Percentiles rank a stretch among this genome's conserved stretches.
Conservation (phyloP, 2,329 filamentous ascomycete species). For the Penicillium sp. region DNA sequence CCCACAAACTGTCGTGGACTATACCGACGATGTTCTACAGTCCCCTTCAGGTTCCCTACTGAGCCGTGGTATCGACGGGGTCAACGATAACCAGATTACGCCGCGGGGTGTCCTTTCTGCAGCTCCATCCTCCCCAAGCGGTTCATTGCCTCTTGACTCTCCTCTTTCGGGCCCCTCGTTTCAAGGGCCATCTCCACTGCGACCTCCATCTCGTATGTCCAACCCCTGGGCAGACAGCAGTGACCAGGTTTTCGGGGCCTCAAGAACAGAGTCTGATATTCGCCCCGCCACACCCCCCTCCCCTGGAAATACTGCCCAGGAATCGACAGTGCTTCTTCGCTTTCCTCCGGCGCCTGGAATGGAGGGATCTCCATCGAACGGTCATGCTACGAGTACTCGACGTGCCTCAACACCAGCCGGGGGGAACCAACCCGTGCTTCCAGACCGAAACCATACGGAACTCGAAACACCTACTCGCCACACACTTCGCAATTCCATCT, state of each 20-base stretch:
- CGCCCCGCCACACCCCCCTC: conserved; percentile 34
- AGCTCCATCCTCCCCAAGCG: conserved; percentile 35
- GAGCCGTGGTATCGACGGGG: conserved; percentile 35
- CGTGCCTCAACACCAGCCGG: conserved; percentile 25
- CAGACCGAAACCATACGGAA: conserved; percentile 30
- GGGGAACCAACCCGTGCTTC: conserved; percentile 20
- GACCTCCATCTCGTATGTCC: conserved; percentile 39
- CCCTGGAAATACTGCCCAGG: conserved; percentile 18
- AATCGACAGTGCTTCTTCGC: conserved; percentile 41
- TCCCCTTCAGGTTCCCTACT: conserved; percentile 40
- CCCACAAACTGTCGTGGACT: conserved; percentile 15
- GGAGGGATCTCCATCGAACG: conserved; percentile 25
- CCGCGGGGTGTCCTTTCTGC: conserved; percentile 39
- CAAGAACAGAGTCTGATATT: conserved; percentile 29
- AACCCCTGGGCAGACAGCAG: conserved; percentile 45
- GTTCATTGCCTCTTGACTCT: conserved; percentile 38
- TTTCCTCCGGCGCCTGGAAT: conserved; percentile 46
- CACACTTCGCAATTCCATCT: conserved; percentile 52
- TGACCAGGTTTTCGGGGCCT: conserved; percentile 17
- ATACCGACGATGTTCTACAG: conserved; percentile 21
- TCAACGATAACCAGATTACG: conserved; percentile 39
- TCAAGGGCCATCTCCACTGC: conserved; percentile 33
- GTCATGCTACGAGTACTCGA: conserved; percentile 15
- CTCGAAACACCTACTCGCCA: conserved; percentile 44
- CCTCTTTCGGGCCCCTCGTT: conserved; percentile 32